Base-by-base conservation (phyloP, 306 rosid genomes). In the Dryas drummondii region DNA sequence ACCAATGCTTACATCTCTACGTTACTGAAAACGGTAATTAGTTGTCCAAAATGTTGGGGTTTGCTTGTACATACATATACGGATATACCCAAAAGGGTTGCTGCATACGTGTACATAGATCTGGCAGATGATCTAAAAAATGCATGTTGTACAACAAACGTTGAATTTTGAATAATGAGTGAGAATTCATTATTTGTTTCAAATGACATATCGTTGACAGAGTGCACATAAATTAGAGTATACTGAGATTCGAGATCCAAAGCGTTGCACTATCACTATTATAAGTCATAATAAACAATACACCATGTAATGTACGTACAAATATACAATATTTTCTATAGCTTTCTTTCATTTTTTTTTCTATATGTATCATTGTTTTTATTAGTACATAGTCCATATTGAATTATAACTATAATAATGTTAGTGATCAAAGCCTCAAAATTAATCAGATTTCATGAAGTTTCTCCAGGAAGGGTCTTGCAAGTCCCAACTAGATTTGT, bases 161-260 rank as follows among this genome's bases (percentile, higher is more conserved):
- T 86, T 84, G 87, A 85, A 86, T 82, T 78, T 64, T 78, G 79
- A 58, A 53, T 62, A 11, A 63, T 48, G 13, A 62, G 58, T 13
- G 69, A 27, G 48, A 22, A 51, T 77, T 67, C 72, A 26, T 78
- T 58, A 67, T 69, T 78, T 73, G 72, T 77, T 53, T 67, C 67
- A 58, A 32, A 73, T 55, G 63, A 64, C 61, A 32, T 59, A 73
- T 69, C 51, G 19, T 57, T 15, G 11, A 26, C 41, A 45, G 14
- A 19, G 58, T 11, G 26, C 12, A 6, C 81, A 46, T 70, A 84
- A 22, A 79, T 70, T 85, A 76, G 40, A 70, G 74, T 74, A 76
- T 83, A 69, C 56, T 27, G 46, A 66, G 92, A 90, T 87, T 75
- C 87, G 86, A 75, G 86, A 90, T 92, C 91, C 77, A 4, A 76